These are phyloP conservation scores for Candida maltosa DNA, from an alignment of 805 yeast genomes.

Conservation along the genomic window DNA sequence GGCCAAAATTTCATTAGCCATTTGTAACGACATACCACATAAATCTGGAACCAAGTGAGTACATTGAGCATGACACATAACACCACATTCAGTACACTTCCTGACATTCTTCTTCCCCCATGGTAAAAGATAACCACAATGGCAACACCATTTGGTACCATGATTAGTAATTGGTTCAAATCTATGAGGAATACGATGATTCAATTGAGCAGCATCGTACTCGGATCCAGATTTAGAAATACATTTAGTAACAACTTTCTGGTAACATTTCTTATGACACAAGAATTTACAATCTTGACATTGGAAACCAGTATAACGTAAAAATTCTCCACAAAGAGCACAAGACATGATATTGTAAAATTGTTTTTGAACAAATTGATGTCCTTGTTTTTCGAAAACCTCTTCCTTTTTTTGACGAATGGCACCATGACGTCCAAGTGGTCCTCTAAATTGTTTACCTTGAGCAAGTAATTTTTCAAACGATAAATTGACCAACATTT, in stretches of 20 bases:
- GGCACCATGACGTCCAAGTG: slow-evolving; percentile 89
- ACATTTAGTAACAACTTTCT: slow-evolving; percentile 79
- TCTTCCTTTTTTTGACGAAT: slow-evolving; percentile 90
- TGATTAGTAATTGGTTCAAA: slow-evolving; percentile 89
- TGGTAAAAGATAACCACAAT: slow-evolving; percentile 94
- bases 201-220: slow-evolving; percentile 78
- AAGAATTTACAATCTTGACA: slow-evolving; percentile 81
- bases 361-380: slow-evolving; percentile 92
- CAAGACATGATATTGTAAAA: slow-evolving; percentile 96
- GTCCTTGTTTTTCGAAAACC: slow-evolving; percentile 93
- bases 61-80: slow-evolving; percentile 91
- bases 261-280: slow-evolving; percentile 79
- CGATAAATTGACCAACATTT: slow-evolving; percentile 70
- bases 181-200: slow-evolving; percentile 95
- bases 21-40: slow-evolving; percentile 98
- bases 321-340: slow-evolving; percentile 94
- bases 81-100: slow-evolving; percentile 90
- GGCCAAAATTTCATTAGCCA: slow-evolving; percentile 83
- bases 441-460: slow-evolving; percentile 41
- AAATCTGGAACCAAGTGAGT: slow-evolving; percentile 95
- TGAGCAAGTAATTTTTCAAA: slow-evolving; percentile 60
- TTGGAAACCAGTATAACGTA: slow-evolving; percentile 82
- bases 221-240: slow-evolving; percentile 74
- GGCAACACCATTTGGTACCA: slow-evolving; percentile 99
- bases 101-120: slow-evolving; percentile 92